A percentile compares a stretch with the other conserved stretches of the same genome.
phyloP scores from a whole-genome alignment of 331 rosid species.

The Erythrophleum ivorense region DNA sequence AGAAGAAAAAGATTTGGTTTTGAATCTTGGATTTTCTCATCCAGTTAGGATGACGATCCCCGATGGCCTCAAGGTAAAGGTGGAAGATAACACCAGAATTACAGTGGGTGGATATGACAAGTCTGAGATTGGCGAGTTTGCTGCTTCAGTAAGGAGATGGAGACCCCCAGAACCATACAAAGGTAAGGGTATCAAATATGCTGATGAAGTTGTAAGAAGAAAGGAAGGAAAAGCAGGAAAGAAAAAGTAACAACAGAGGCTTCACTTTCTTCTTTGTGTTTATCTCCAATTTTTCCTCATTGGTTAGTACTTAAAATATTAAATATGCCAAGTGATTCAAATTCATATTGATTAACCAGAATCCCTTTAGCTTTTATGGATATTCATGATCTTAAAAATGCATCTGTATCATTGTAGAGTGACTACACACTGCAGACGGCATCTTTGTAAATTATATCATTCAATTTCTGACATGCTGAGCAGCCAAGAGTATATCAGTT shows the following conservation, averaged over 20 bases:
- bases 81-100: conserved; percentile 91
- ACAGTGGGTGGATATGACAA: conserved; percentile 89
- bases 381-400: not conserved
- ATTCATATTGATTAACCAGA: conserved; percentile 34
- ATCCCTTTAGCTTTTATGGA: conserved; percentile 5
- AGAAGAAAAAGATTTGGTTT: conserved; percentile 79
- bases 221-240: conserved; percentile 99
- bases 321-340: conserved; percentile 20
- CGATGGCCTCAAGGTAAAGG: conserved; percentile 78
- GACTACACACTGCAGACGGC: conserved; percentile 4
- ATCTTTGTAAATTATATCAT: not conserved
- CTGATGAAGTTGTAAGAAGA: conserved; percentile 94
- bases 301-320: conserved; percentile 37
- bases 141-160: conserved; percentile 94
- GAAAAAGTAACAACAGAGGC: conserved; percentile 65
- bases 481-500: not conserved
- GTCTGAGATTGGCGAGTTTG: conserved; percentile 91
- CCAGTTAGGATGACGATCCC: conserved; percentile 94
- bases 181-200: conserved; percentile 97
- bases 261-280: conserved; percentile 36
- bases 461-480: not conserved
- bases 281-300: conserved; percentile 19
- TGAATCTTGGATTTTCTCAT: conserved; percentile 98
- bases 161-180: conserved; percentile 99
- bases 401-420: conserved; percentile 11